Evolutionary conservation across 441 rosid species (phyloP).

Genomic region (Erodium moschatum): DNA sequence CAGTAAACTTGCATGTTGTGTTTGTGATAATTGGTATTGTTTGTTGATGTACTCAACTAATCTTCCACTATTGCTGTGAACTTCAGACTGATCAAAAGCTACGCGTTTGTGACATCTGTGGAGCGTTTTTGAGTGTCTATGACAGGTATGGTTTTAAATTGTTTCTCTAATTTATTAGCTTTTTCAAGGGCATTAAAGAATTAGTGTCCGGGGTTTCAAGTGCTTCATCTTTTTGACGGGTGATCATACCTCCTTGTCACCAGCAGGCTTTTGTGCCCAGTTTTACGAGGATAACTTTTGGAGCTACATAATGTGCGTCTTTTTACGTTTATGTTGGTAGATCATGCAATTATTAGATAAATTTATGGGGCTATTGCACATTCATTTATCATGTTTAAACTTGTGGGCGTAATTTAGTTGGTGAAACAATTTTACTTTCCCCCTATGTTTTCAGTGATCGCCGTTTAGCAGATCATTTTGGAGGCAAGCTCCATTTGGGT

Average conservation of each 20-base stretch:
- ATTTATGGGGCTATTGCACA: conserved; percentile 32
- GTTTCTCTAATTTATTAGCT: conserved; percentile 26
- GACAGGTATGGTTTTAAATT: conserved; percentile 61
- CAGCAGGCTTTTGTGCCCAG: conserved; percentile 99
- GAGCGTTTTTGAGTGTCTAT: conserved; percentile 98
- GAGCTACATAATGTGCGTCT: conserved; percentile 98
- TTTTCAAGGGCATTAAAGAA: conserved; percentile 36
- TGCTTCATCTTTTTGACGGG: conserved; percentile 81
- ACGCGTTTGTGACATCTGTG: conserved; percentile 97
- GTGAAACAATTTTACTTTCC: conserved; percentile 27
- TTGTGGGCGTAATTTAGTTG: conserved; percentile 20
- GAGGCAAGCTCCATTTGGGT: too few relatives aligned
- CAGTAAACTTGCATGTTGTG: not conserved
- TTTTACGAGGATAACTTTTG: conserved; percentile 99
- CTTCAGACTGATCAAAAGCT: conserved; percentile 98
- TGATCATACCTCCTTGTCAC: conserved; percentile 85
- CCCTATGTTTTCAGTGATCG: conserved; percentile 70
- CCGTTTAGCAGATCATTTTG: conserved; percentile 78
- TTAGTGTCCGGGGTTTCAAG: conserved; percentile 67
- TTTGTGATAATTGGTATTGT: not conserved
- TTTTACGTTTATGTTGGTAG: conserved; percentile 63
- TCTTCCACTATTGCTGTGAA: not conserved
- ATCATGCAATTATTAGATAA: conserved; percentile 47
- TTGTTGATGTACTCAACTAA: not conserved
- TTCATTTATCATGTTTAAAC: conserved; percentile 16